Percentiles rank a stretch among this genome's conserved stretches.
Evolutionary conservation across 805 yeast genomes (phyloP).

Genomic region (Kodamaea lidongshanica): DNA sequence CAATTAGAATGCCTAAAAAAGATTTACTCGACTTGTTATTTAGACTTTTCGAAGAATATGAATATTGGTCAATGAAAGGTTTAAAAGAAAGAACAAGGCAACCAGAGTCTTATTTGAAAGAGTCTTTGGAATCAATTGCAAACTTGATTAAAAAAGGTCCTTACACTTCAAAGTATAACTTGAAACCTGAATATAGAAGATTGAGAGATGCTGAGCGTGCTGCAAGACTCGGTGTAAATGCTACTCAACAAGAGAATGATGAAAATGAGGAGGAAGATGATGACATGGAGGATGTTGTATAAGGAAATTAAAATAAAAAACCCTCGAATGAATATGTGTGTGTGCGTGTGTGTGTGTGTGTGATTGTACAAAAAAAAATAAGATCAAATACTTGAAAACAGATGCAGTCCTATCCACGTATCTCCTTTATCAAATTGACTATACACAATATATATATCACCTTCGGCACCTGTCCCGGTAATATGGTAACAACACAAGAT

Average conservation of each 20-base stretch:
- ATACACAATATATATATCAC: not conserved
- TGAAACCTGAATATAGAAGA: slow-evolving; percentile 84
- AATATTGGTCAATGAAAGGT: slow-evolving; percentile 95
- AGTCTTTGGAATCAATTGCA: slow-evolving; percentile 86
- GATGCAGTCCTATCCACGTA: not conserved
- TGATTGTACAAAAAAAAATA: too few relatives aligned
- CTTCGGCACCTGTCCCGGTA: too few relatives aligned
- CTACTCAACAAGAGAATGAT: slow-evolving; percentile 34
- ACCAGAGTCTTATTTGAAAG: slow-evolving; percentile 90
- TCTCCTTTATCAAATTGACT: not conserved
- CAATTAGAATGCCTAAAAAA: slow-evolving; percentile 89
- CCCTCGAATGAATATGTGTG: too few relatives aligned
- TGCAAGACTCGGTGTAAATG: slow-evolving; percentile 50
- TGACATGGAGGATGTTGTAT: slow-evolving; percentile 71
- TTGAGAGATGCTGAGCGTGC: slow-evolving; percentile 72
- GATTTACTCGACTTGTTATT: slow-evolving; percentile 85
- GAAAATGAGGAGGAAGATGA: slow-evolving; percentile 58
- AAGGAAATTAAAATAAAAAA: too few relatives aligned
- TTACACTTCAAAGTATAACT: slow-evolving; percentile 83
- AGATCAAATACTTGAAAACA: not conserved
- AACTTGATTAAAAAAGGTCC: slow-evolving; percentile 90
- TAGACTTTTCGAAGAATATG: slow-evolving; percentile 87
- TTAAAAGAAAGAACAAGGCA: slow-evolving; percentile 89
- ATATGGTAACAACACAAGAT: too few relatives aligned
- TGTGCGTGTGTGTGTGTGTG: too few relatives aligned